Percentiles rank a stretch among this genome's conserved stretches.
Evolutionary conservation across 345 rosid species (phyloP).

Genomic region (Murraya paniculata): DNA sequence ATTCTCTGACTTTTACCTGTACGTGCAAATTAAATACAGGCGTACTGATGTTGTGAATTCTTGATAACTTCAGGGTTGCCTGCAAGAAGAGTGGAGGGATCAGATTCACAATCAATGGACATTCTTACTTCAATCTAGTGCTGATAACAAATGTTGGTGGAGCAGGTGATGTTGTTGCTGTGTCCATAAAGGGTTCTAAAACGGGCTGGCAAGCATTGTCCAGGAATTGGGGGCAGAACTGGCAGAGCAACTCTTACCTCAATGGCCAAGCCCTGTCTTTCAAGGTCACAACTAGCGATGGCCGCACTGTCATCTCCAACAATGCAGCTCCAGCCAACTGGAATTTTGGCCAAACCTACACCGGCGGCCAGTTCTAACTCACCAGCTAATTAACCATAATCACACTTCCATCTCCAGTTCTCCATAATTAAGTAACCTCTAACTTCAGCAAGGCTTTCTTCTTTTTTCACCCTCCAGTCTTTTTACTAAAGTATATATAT

Average conservation of each 20-base stretch:
- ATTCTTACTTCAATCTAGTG: conserved; percentile 61
- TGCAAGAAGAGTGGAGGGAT: conserved; percentile 50
- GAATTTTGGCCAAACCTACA: conserved; percentile 56
- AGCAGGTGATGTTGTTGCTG: conserved; percentile 49
- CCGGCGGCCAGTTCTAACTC: conserved; percentile 43
- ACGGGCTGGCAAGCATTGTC: conserved; percentile 56
- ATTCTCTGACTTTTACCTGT: no score
- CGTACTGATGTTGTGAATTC: no score
- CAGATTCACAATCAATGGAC: conserved; percentile 63
- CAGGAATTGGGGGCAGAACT: conserved; percentile 66
- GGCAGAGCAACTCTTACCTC: conserved; percentile 59
- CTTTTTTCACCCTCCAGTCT: no score
- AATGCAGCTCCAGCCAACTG: conserved; percentile 46
- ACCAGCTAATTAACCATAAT: neutral
- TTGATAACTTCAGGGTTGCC: conserved; percentile 33
- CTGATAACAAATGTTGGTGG: conserved; percentile 60
- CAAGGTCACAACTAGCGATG: conserved; percentile 55
- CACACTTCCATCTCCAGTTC: neutral
- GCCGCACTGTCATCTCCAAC: conserved; percentile 37
- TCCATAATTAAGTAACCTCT: neutral
- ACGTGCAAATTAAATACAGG: no score
- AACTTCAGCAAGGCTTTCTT: neutral
- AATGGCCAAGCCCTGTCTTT: conserved; percentile 59
- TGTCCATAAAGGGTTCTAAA: conserved; percentile 44
- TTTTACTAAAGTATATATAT: no score